Base-by-base conservation (phyloP, 441 rosid genomes). In the Populus hybrid region DNA sequence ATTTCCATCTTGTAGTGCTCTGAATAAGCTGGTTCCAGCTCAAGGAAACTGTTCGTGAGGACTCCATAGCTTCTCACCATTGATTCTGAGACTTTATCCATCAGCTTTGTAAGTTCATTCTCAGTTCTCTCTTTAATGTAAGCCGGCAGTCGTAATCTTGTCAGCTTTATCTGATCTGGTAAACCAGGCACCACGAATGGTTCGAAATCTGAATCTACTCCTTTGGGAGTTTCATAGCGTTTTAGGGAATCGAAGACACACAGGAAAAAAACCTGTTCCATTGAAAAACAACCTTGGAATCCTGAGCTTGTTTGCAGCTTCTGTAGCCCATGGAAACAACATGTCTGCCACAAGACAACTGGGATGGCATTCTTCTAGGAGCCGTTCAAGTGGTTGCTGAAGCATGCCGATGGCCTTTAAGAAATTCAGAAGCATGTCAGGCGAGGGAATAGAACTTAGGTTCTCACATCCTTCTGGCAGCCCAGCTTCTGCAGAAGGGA, bases 41-140 rank as follows among this genome's bases (percentile, higher is more conserved):
- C 86, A 9, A 74, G 3, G 83, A 85, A 87, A 64, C 86, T 83
- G 67, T 81, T 86, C 9, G 75, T 32, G 4, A 84, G 30, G 7
- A 80, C 75, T 63, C 85, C 84, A 6, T 78, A 79, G 81, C 84
- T 77, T 9, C 6, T 50, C 11, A 32, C 0, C 38, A 75, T 74
- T 0, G 77, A 61, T 26, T 61, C 14, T 12, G 18, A 5, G 23
- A 65, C 16, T 77, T 24, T 20, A 2, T 59, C 59, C n/a, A 36
- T 2, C 0, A 54, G 18, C 24, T 77, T 67, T 36, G 14, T 40
- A 11, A 12, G 1, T 40, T 40, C 69, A 26, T 67, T 24, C 24
- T 61, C 46, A 20, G 0, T 71, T 23, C 9, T 11, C n/a, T 50
- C 73, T 65, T 7, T 72, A 1, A 75, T 0, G 10, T 6, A 71